A percentile compares a stretch with the other conserved stretches of the same genome.
Evolutionary conservation across 345 rosid species (phyloP).

Genomic region (Lepidium sativum): DNA sequence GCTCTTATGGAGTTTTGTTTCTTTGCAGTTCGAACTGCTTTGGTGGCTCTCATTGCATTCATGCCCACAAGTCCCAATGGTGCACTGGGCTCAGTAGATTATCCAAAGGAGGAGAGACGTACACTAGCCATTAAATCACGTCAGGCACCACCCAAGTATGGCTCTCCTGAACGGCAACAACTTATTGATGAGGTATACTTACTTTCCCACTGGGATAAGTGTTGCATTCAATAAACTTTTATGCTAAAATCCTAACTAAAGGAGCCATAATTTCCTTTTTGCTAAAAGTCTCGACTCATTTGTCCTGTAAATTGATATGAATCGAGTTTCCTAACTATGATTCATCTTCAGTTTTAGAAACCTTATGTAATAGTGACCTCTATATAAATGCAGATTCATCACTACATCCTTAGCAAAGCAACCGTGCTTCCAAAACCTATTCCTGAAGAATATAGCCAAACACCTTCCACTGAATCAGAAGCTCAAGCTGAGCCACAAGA

Average conservation of each 20-base stretch:
- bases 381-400: constrained; percentile 56
- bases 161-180: constrained; percentile 76
- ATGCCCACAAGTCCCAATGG: constrained; percentile 96
- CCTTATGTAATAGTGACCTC: neutral
- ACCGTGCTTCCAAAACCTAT: constrained; percentile 45
- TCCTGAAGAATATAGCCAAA: constrained; percentile 12
- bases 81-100: constrained; percentile 91
- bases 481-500: constrained; percentile 19
- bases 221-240: too few relatives aligned
- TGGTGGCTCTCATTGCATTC: constrained; percentile 89
- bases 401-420: constrained; percentile 79
- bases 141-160: constrained; percentile 64
- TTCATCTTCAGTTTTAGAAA: neutral
- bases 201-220: neutral
- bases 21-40: constrained; percentile 85
- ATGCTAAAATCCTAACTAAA: too few relatives aligned
- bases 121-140: constrained; percentile 81
- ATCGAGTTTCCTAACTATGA: neutral
- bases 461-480: constrained; percentile 14
- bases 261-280: too few relatives aligned
- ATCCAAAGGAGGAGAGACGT: constrained; percentile 79
- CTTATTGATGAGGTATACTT: constrained; percentile 71
- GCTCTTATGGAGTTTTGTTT: neutral
- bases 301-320: neutral
- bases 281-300: neutral